Base-by-base conservation (phyloP, 2,329 filamentous ascomycete genomes). In the Simplicillium aogashimaense region DNA sequence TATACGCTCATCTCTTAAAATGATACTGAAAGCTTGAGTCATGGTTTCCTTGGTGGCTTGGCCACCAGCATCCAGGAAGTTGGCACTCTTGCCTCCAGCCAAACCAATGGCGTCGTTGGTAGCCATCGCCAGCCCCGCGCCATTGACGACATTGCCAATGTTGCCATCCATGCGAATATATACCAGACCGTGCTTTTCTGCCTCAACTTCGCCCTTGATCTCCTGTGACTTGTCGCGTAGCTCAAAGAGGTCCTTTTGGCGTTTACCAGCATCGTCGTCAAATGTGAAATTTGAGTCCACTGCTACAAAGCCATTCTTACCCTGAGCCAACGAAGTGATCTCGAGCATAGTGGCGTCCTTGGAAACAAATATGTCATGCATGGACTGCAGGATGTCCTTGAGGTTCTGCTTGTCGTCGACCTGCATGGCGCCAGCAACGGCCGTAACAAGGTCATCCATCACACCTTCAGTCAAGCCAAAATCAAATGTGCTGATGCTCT, bases 111-210 rank as follows among this genome's bases (percentile, higher is more conserved):
- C 83, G 56, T 95, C 88, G 44, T 89, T 79, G 0, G 87, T 94
- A 56, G 92, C 92, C 84, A 95, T 92, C 1, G 87, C 87, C 2
- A 95, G 72, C 1, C 88, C 88, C 0, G 89, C 88, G 34, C 88
- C 87, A 53, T 95, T 95, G 47, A 94, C 86, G 47, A 94, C 67
- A 1, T 84, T 94, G 30, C 86, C 88, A 39, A 94, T 81, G 45
- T 78, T 78, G 3, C 70, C 67, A 2, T 58, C 50, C 42, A 72
- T 61, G 51, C 76, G 81, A 47, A 94, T 73, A 57, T 89, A 94
- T 1, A 92, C 83, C 50, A 94, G 87, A 3, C 86, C 86, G 43
- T 80, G 67, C 43, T 73, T 69, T 14, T 66, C 60, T 2, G 71
- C 65, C 29, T 63, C 58, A 0, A 58, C 45, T 37, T 63, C 64